Evolutionary conservation across 768 basidiomycete species (phyloP), one percentile per base, ranked within the genome.

Genomic region (Tylopilus rubrobrunneus): DNA sequence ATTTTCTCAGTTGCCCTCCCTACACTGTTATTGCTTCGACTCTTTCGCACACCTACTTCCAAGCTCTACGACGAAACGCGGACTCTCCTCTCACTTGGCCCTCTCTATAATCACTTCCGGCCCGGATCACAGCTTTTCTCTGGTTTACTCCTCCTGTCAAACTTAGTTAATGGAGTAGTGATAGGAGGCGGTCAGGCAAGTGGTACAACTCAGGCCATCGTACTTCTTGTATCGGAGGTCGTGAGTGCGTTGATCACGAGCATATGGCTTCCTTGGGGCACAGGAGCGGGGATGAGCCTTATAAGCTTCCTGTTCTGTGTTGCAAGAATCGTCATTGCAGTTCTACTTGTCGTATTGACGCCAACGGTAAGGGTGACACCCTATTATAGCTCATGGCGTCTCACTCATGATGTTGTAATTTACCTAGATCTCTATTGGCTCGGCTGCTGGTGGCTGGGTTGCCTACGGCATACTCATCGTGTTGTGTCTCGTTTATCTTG

Each of bases 211-310:
- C 97, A 98, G 67, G 88, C 93, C 4, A 85, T 96, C 59, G 78
- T 98, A 50, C 85, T 99, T 58, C 78, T 98, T 27, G 79, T 97
- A 29, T 81, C 92, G 19, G 97, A 99, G 68, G 87, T 99, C 15
- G 78, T 78, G 21, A 85, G 89, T 42, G 91, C 94, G 6, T 74
- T 98, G 53, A 83, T 90, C 27, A 97, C 95, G 31, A 94, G 90
- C 56, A 76, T 96, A 31, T 97, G 92, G 92, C 79, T 97, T 55
- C 95, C 95, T 17, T 99, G 96, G 96, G 92, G 92, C 29, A 88
- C 88, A 49, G 93, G 96, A 1, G 93, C 96, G 2, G 90, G 92
- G 56, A 98, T 98, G 97, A 96, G 95, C 14, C 77, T 94, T 34
- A 86, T 96, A 54, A 93, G 91, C 67, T 98, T 98, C 76, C 74